Evolutionary conservation across 2,329 filamentous ascomycete species (phyloP), one percentile per base, ranked within the genome.

Genomic region (Penicillium sp.): DNA sequence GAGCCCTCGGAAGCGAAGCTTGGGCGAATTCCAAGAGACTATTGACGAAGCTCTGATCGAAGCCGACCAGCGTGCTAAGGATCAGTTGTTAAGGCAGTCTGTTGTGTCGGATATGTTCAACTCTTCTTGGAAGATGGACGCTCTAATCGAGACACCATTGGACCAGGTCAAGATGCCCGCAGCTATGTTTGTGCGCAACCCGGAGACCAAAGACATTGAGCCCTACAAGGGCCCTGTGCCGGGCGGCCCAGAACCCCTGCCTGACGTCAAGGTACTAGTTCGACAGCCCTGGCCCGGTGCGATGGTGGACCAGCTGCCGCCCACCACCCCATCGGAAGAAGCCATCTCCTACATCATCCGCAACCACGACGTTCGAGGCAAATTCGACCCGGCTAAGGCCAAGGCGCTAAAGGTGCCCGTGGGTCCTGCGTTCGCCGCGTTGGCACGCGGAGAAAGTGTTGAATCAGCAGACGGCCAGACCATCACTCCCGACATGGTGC

Each of bases 271-370:
- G 4, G 88, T 94, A 0, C 71, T 89, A 22, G 81, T 88, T 4
- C 80, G 87, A 11, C 79, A 80, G 54, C 87, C 88, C 1, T 95
- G 89, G 89, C 88, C 88, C 9, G 86, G 80, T 13, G 80, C 85
- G 4, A 68, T 76, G 46, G 71, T 89, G 9, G 64, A 77, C 13
- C 69, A 67, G 11, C 75, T 97, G 2, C 93, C 93, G 0, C 75
- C 74, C 0, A 87, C 87, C 0, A 70, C 74, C 16, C 85, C 84
- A 4, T 80, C 80, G 0, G 73, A 74, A 23, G 81, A 84, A 38
- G 84, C 88, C 5, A 74, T 96, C 57, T 95, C 86, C 47, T 98
- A 98, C 67, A 84, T 98, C 47, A 78, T 95, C 62, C 87, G 88
- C 57, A 82, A 81, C 44, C 81, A 89, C 52, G 75, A 83, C 29